These are phyloP conservation scores for Avena eriantha DNA, from an alignment of 176 grass and related monocot species.

Conservation along the genomic window DNA sequence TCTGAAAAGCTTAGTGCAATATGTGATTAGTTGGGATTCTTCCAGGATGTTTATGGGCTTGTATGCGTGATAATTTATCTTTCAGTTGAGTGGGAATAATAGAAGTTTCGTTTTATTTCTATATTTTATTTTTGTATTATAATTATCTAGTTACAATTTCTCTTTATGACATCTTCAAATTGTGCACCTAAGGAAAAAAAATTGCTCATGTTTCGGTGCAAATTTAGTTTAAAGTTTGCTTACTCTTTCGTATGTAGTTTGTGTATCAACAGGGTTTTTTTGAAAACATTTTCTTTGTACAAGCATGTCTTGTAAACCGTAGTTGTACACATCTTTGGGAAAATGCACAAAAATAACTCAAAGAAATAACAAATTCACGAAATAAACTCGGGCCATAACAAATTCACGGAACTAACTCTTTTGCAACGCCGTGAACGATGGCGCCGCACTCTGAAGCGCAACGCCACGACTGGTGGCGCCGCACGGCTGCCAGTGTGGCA, in stretches of 20 bases:
- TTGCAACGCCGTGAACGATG: too few species aligned
- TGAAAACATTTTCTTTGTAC: not conserved
- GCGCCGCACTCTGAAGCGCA: too few species aligned
- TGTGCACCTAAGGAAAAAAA: not conserved
- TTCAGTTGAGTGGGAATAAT: not conserved
- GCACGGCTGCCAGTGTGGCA: too few species aligned
- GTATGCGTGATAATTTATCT: not conserved
- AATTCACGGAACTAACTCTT: too few species aligned
- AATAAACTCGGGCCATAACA: too few species aligned
- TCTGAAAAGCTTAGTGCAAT: not conserved
- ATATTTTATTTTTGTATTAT: not conserved
- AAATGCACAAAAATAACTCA: too few species aligned
- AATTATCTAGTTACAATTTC: not conserved
- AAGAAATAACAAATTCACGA: too few species aligned
- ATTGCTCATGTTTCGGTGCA: not conserved
- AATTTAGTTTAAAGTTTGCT: not conserved
- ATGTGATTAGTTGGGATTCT: constrained; percentile 22
- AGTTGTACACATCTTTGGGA: too few species aligned
- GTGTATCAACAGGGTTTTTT: not conserved
- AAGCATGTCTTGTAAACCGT: not conserved
- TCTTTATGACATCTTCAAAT: not conserved
- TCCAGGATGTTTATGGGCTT: constrained; percentile 5
- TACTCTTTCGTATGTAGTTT: not conserved
- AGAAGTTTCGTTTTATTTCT: not conserved
- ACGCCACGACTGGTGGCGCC: too few species aligned